phyloP scores from a whole-genome alignment of 345 rosid genomes.

The Salix dunnii region DNA sequence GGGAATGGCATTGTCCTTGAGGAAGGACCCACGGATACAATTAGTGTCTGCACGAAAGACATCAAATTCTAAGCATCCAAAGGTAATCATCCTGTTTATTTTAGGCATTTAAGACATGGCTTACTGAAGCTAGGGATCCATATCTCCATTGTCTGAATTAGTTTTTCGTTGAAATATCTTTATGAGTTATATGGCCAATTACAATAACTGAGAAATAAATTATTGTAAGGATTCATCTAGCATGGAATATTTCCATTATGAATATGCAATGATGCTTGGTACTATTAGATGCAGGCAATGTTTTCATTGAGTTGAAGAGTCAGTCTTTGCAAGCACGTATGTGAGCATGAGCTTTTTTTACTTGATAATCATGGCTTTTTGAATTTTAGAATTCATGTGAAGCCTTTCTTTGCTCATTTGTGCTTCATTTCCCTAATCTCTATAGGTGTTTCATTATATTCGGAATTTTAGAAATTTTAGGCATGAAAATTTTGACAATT shows the following conservation, averaged over 20 bases:
- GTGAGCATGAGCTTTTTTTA: background rate
- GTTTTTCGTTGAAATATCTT: background rate
- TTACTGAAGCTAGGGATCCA: too few relatives aligned
- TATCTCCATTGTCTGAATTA: too few relatives aligned
- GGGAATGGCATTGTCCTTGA: slow-evolving; percentile 57
- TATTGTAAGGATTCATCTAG: background rate
- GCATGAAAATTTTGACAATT: background rate
- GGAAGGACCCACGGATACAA: slow-evolving; percentile 71
- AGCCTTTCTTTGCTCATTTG: background rate
- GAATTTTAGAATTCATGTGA: background rate
- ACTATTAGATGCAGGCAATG: too few relatives aligned
- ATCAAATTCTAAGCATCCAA: slow-evolving; percentile 35
- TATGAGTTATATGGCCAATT: background rate
- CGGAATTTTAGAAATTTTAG: background rate
- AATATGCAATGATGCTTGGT: too few relatives aligned
- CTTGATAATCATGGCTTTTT: background rate
- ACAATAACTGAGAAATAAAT: background rate
- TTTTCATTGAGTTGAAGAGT: too few relatives aligned
- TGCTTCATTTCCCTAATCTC: background rate
- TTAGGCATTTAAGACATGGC: background rate
- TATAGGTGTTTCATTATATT: background rate
- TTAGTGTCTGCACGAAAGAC: slow-evolving; percentile 53
- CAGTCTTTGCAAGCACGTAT: too few relatives aligned
- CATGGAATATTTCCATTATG: too few relatives aligned
- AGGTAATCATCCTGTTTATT: slow-evolving; percentile 39